Percentiles rank a stretch among this genome's conserved stretches.
phyloP scores from a whole-genome alignment of 495 filamentous ascomycete species.

The Podospora fimiseda region DNA sequence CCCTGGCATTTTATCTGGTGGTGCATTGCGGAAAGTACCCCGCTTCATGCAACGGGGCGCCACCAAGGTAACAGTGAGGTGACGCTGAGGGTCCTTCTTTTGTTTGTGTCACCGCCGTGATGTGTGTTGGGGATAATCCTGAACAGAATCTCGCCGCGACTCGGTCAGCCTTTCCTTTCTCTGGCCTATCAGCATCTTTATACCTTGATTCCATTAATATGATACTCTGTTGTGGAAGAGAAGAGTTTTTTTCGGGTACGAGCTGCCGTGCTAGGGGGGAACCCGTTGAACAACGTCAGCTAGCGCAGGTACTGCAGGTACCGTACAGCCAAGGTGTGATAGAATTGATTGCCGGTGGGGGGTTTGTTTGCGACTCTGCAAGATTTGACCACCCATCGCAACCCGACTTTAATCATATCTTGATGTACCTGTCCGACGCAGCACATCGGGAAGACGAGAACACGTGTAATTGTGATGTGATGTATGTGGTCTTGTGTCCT shows the following conservation, averaged over 20 bases:
- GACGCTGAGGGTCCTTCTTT: background rate
- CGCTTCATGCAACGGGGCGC: conserved; percentile 9
- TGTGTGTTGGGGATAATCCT: too few species aligned
- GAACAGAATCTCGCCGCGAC: background rate
- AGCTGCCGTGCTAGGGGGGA: conserved; percentile 8
- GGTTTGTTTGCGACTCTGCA: background rate
- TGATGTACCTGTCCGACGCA: background rate
- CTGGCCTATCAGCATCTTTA: too few species aligned
- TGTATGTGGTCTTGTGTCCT: background rate
- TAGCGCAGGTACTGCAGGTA: conserved; percentile 5
- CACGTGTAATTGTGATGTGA: background rate
- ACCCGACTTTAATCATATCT: background rate
- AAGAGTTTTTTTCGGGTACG: conserved; percentile 3
- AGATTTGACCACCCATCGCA: conserved; percentile 2
- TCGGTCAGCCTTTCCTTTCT: too few species aligned
- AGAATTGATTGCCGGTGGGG: conserved; percentile 1
- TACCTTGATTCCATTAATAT: background rate
- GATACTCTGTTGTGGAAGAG: background rate
- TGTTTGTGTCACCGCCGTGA: too few species aligned
- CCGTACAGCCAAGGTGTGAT: conserved; percentile 1
- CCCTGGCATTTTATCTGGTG: conserved; percentile 17
- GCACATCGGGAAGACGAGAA: conserved; percentile 1
- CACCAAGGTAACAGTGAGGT: conserved; percentile 2
- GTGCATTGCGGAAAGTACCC: conserved; percentile 6
- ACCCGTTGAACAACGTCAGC: conserved; percentile 6